These are phyloP conservation scores for Barnettozyma sp. DNA, from an alignment of 805 yeast species.

Conservation along the genomic window DNA sequence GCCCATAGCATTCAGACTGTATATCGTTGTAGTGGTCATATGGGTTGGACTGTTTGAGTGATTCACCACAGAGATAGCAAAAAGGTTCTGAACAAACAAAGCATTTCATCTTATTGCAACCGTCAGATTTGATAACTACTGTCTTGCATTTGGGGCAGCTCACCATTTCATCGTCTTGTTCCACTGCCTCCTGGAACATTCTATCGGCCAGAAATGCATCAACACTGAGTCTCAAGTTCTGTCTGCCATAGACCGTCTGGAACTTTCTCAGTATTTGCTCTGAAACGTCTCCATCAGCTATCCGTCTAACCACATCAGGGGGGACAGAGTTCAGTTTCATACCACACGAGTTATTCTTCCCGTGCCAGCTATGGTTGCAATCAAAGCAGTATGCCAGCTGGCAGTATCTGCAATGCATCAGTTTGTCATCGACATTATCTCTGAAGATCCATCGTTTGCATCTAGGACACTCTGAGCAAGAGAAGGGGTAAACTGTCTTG, in stretches of 20 bases:
- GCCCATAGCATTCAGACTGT: conserved; percentile 38
- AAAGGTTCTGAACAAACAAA: conserved; percentile 40
- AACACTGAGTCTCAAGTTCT: conserved; percentile 34
- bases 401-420: conserved; percentile 45
- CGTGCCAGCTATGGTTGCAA: conserved; percentile 60
- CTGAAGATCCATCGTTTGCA: conserved; percentile 44
- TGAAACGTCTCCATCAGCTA: conserved; percentile 23
- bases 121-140: conserved; percentile 48
- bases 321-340: conserved; percentile 26
- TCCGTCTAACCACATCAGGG: conserved; percentile 22
- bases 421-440: conserved; percentile 37
- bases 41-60: conserved; percentile 35
- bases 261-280: conserved; percentile 30
- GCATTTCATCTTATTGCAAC: conserved; percentile 61
- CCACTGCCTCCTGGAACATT: conserved; percentile 38
- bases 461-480: conserved; percentile 47
- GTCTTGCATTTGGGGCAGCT: conserved; percentile 48
- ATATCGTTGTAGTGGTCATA: conserved; percentile 46
- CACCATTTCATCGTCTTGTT: conserved; percentile 35
- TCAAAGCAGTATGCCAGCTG: conserved; percentile 47
- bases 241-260: conserved; percentile 39
- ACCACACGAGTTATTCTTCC: conserved; percentile 41
- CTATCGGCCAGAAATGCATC: conserved; percentile 41
- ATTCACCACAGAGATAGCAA: conserved; percentile 48
- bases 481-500: conserved; percentile 38